Percentiles rank a stretch among this genome's conserved stretches.
These are phyloP conservation scores for Gnomoniopsis sp. DNA, from an alignment of 2,329 filamentous ascomycete species.

Conservation along the genomic window DNA sequence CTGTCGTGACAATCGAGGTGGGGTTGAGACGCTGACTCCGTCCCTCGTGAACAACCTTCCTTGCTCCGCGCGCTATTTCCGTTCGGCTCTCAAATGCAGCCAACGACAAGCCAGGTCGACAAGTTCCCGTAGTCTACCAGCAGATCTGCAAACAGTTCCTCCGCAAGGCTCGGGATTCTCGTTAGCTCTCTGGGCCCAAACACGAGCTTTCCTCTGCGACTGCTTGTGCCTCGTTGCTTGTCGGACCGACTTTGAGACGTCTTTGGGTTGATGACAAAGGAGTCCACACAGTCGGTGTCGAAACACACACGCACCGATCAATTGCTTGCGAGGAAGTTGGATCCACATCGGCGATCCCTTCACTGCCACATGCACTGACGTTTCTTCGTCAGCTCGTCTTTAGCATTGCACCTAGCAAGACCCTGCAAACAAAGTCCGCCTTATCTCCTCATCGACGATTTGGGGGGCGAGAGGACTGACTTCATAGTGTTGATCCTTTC, in stretches of 20 bases:
- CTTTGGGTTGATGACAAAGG: slow-evolving; percentile 4
- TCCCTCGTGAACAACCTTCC: no score
- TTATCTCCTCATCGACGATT: neutral
- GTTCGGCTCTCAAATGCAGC: neutral
- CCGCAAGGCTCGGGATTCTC: neutral
- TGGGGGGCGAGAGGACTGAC: neutral
- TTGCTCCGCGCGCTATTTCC: neutral
- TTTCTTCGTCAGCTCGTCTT: no score
- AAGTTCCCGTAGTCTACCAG: neutral
- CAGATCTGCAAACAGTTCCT: neutral
- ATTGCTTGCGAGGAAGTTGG: neutral
- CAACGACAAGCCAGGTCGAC: slow-evolving; percentile 1
- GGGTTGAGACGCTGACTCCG: no score
- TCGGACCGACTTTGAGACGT: neutral
- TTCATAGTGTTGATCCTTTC: neutral
- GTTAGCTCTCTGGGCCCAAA: neutral
- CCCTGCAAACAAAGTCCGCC: slow-evolving; percentile 2
- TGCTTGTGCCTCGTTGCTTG: neutral
- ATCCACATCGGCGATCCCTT: slow-evolving; percentile 5
- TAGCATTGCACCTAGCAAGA: neutral
- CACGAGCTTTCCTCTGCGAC: neutral
- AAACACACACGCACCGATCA: slow-evolving; percentile 3
- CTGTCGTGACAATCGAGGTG: neutral
- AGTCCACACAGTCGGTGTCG: slow-evolving; percentile 12
- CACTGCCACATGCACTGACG: slow-evolving; percentile 12